Conservation (phyloP, 2,329 filamentous ascomycete species). For the Fusarium xylarioides region DNA sequence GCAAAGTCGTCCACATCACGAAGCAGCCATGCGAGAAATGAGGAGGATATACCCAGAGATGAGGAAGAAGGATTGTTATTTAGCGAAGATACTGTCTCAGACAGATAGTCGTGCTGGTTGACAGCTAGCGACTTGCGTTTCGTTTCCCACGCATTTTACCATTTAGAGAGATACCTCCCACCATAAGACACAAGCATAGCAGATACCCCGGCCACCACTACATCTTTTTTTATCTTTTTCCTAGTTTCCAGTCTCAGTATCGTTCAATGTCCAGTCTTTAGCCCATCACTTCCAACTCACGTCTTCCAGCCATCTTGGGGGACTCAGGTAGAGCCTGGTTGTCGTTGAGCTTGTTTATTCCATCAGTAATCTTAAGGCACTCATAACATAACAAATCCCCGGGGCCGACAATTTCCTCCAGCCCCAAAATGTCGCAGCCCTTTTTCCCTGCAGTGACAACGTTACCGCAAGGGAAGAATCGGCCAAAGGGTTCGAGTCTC, state of each 20-base stretch:
- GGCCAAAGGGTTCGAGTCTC: constrained; percentile 5
- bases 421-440: not conserved
- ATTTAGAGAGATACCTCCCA: not conserved
- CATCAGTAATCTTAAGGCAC: not conserved
- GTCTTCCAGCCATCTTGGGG: not conserved
- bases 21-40: not conserved
- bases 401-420: not conserved
- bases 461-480: not conserved
- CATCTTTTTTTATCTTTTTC: not conserved
- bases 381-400: not conserved
- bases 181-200: not conserved
- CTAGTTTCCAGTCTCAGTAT: not conserved
- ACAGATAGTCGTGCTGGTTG: not conserved
- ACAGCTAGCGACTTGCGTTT: not conserved
- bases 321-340: not conserved
- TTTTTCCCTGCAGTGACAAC: not conserved
- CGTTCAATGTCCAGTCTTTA: not conserved
- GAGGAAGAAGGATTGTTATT: constrained; percentile 15
- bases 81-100: not conserved
- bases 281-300: not conserved
- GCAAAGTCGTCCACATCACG: not conserved
- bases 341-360: constrained; percentile 3
- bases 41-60: not conserved
- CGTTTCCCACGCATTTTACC: not conserved
- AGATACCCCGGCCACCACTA: not conserved